Evolutionary conservation across 768 basidiomycete genomes (phyloP).

Genomic region (Dioszegia hungarica): DNA sequence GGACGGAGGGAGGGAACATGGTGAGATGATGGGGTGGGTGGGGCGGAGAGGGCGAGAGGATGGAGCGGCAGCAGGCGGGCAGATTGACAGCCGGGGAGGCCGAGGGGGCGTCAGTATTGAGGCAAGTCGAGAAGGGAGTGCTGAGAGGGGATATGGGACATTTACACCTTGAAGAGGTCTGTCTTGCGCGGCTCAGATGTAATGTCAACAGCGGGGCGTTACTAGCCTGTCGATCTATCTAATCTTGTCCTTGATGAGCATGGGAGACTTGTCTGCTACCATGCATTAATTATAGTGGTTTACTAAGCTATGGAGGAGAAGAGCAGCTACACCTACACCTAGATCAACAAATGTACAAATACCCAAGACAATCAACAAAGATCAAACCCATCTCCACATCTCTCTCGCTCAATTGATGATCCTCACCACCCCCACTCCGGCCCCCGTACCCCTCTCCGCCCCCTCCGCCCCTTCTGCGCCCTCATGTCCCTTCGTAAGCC

Average conservation of each 20-base stretch:
- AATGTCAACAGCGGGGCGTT: too few species aligned
- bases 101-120: background rate
- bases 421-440: constrained; percentile 1
- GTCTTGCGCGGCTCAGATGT: too few species aligned
- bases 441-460: background rate
- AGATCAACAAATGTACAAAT: background rate
- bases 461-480: background rate
- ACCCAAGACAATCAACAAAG: background rate
- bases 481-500: too few species aligned
- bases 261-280: too few species aligned
- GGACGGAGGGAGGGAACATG: background rate
- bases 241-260: too few species aligned
- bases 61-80: background rate
- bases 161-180: background rate
- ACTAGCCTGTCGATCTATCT: too few species aligned
- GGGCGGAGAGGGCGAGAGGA: background rate
- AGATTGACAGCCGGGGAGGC: too few species aligned
- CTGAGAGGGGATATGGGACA: constrained; percentile 6
- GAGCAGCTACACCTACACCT: background rate
- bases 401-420: constrained; percentile 8
- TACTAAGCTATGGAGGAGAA: too few species aligned
- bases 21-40: background rate
- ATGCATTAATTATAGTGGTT: too few species aligned
- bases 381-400: too few species aligned
- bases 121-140: background rate